phyloP scores from a whole-genome alignment of 1,139 yeast genomes.

The Schwanniomyces etchellsii region DNA sequence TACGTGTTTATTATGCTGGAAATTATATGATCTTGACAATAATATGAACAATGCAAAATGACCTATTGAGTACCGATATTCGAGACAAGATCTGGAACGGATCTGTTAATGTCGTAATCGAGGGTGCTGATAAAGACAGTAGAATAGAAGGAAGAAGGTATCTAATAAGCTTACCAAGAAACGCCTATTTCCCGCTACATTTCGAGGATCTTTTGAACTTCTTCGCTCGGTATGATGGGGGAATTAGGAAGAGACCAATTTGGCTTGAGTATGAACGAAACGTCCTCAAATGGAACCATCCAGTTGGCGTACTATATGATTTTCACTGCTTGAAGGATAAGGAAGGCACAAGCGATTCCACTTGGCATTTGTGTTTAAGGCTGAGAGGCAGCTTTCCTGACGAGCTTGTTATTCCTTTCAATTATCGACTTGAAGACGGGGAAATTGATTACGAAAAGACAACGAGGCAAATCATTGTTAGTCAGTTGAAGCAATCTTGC shows the following conservation, averaged over 20 bases:
- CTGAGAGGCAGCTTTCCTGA: constrained; percentile 41
- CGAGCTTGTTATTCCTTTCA: constrained; percentile 47
- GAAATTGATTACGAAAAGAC: constrained; percentile 19
- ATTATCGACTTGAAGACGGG: constrained; percentile 8
- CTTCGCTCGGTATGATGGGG: constrained; percentile 34
- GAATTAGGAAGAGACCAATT: constrained; percentile 23
- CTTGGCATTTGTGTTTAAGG: constrained; percentile 49
- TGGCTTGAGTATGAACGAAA: constrained; percentile 68
- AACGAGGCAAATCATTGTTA: constrained; percentile 55
- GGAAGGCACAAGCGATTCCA: constrained; percentile 3
- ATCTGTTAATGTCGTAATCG: constrained; percentile 38
- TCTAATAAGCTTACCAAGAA: too few species aligned
- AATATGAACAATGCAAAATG: neutral
- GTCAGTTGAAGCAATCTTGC: constrained; percentile 76
- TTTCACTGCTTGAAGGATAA: constrained; percentile 23
- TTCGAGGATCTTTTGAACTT: constrained; percentile 36
- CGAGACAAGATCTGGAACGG: constrained; percentile 52
- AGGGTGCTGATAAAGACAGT: constrained; percentile 5
- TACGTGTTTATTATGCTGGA: too few species aligned
- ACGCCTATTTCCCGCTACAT: constrained; percentile 54
- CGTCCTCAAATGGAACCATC: constrained; percentile 75
- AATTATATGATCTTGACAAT: too few species aligned
- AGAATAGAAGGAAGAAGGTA: too few species aligned
- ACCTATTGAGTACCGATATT: constrained; percentile 14
- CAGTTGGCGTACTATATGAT: constrained; percentile 70